Base-by-base conservation (phyloP, 2,329 filamentous ascomycete species). In the Fusarium fujikuroi region DNA sequence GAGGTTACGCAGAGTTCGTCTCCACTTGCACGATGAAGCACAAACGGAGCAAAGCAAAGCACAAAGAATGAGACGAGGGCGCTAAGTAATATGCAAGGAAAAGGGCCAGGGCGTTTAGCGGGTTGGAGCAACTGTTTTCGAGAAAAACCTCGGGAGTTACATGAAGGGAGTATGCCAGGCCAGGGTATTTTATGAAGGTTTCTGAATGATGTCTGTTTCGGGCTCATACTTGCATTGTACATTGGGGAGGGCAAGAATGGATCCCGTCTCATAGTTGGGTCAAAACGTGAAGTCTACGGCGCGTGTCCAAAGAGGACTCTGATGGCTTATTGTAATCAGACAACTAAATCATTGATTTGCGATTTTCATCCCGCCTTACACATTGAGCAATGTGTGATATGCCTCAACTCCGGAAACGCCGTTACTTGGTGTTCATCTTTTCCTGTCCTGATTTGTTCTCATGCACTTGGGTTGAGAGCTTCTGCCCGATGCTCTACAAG, bases 401-500 rank as follows among this genome's bases (percentile, higher is more conserved):
- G 19, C 23, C 47, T 30, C 7, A 66, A 74, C 65, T 60, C 65
- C 72, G 58, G 44, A 57, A 77, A 77, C 75, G 61, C 75, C 71
- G 21, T 46, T 18, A 37, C 50, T 28, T 34, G 23, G 36, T 30
- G 25, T 30, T 43, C 42, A 14, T 36, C 9, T 23, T 23, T 46
- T 50, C 8, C 12, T 39, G 14, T 36, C 43, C 39, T 30, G 16
- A 39, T 23, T 23, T 42, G 16, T 32, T 9, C 14, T 63, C 54
- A 72, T 44, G 59, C 46, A 19, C 43, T 50, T 52, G 80, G 65
- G 47, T 72, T 78, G 14, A 82, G 68, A 30, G 77, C 76, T 50
- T 97, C 94, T 67, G 91, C 83, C 34, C 81, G 87, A 62, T 90
- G 90, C 63, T 93, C 91, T n/a, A 95, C 89, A 9, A 93, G 83